Conservation (phyloP, 2,329 filamentous ascomycete genomes). For the Phyllosticta capitalensis region DNA sequence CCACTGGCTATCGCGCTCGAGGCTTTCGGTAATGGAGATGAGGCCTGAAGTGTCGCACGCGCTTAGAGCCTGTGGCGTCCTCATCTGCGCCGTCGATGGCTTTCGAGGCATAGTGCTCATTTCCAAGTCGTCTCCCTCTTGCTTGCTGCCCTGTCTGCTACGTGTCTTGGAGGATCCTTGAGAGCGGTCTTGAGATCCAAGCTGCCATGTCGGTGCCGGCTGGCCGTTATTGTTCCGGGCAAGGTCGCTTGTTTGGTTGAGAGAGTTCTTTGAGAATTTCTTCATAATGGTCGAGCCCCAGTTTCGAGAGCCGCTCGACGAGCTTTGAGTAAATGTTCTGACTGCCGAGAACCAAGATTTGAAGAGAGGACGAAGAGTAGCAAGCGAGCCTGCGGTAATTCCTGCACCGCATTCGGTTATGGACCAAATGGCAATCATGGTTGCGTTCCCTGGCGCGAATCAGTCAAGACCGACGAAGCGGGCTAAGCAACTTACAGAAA, state of each 20-base stretch:
- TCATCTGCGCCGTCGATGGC: neutral
- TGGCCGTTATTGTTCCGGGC: neutral
- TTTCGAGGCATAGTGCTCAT: neutral
- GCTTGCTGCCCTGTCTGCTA: neutral
- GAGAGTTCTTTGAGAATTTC: neutral
- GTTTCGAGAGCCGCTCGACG: neutral
- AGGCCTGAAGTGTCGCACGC: neutral
- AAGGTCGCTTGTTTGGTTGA: neutral
- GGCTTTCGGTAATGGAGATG: neutral
- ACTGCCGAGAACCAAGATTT: slow-evolving; percentile 12
- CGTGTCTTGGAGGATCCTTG: neutral
- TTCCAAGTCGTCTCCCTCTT: neutral
- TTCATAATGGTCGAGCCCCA: neutral
- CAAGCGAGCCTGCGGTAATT: slow-evolving; percentile 41
- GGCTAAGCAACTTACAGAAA: slow-evolving; percentile 24
- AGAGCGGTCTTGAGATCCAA: neutral
- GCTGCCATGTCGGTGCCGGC: neutral
- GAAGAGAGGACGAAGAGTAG: slow-evolving; percentile 42
- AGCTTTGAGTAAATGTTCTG: neutral
- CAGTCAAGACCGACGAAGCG: neutral
- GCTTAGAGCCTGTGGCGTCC: neutral
- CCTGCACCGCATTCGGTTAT: slow-evolving; percentile 27
- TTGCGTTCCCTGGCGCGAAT: slow-evolving; percentile 30
- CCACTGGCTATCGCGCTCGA: neutral
- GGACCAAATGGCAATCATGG: slow-evolving; percentile 35